Conservation (phyloP, 305 asterid species). For the Plantago coronopus region DNA sequence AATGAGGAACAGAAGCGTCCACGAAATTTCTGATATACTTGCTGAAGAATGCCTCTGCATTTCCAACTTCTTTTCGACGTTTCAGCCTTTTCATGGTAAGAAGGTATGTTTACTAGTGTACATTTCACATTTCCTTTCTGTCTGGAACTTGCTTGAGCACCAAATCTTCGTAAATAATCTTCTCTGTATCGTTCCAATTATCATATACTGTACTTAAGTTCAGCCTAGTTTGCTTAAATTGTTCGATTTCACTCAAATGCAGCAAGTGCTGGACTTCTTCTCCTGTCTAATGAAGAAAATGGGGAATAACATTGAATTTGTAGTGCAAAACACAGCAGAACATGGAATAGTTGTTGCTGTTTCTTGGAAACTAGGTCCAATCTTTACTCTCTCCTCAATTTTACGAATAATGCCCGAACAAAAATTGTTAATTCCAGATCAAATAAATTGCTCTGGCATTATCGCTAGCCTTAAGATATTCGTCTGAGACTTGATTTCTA, state of each 20-base stretch:
- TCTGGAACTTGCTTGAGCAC: neutral
- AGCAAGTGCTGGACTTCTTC: constrained; percentile 73
- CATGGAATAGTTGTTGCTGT: constrained; percentile 60
- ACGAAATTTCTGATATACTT: constrained; percentile 47
- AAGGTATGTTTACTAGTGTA: constrained; percentile 31
- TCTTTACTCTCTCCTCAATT: too few relatives aligned
- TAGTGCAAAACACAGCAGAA: constrained; percentile 46
- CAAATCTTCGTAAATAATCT: neutral
- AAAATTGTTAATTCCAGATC: too few relatives aligned
- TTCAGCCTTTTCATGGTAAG: constrained; percentile 58
- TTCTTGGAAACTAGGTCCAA: constrained; percentile 63
- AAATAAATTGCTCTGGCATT: too few relatives aligned
- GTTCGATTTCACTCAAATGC: constrained; percentile 16
- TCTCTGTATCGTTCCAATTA: neutral
- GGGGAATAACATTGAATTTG: constrained; percentile 53
- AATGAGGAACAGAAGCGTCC: constrained; percentile 39
- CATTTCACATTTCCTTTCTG: neutral
- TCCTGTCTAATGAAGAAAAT: constrained; percentile 38
- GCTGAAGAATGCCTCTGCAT: constrained; percentile 66
- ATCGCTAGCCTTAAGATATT: too few relatives aligned
- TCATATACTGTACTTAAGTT: too few relatives aligned
- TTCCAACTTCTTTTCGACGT: constrained; percentile 47
- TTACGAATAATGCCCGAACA: too few relatives aligned
- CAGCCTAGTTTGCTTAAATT: neutral
- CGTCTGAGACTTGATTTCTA: neutral